Evolutionary conservation across 2,329 filamentous ascomycete species (phyloP).

Genomic region (Alternaria brassicicola): DNA sequence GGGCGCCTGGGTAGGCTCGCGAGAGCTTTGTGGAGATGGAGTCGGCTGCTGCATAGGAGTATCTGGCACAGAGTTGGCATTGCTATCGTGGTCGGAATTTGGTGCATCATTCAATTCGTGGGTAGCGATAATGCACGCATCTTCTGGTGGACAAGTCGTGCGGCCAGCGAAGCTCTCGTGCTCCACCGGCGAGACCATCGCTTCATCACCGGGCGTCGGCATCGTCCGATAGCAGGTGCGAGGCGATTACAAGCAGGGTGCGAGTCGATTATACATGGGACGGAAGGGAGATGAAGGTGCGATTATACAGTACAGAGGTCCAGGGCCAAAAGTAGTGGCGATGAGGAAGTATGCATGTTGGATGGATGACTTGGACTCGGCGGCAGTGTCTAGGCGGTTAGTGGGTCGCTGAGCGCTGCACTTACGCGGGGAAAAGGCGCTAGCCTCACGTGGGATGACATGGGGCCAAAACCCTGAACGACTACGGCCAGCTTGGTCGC

Average conservation of each 20-base stretch:
- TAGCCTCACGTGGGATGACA: constrained; percentile 31
- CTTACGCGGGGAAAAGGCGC: constrained; percentile 35
- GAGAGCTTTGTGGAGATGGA: constrained; percentile 41
- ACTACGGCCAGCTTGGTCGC: background rate
- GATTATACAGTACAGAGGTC: constrained; percentile 16
- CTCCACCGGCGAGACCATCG: constrained; percentile 49
- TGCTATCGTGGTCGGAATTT: constrained; percentile 16
- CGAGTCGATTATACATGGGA: constrained; percentile 27
- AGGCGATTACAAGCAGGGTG: constrained; percentile 33
- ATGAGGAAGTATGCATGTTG: constrained; percentile 12
- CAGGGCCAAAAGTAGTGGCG: constrained; percentile 15
- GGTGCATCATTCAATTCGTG: constrained; percentile 43
- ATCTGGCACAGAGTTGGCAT: constrained; percentile 22
- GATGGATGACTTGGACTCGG: constrained; percentile 24
- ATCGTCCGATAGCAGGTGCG: constrained; percentile 48
- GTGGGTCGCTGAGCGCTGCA: constrained; percentile 27
- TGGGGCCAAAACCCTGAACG: constrained; percentile 4
- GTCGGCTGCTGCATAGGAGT: constrained; percentile 44
- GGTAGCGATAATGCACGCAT: constrained; percentile 34
- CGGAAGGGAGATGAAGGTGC: constrained; percentile 10
- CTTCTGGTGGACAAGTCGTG: constrained; percentile 59
- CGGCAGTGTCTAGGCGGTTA: constrained; percentile 22
- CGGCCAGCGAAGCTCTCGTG: constrained; percentile 53
- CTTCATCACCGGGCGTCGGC: constrained; percentile 56
- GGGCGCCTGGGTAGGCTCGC: constrained; percentile 22